A percentile compares a stretch with the other conserved stretches of the same genome.
Evolutionary conservation across 306 rosid genomes (phyloP).

Genomic region (Canavalia ensiformis): DNA sequence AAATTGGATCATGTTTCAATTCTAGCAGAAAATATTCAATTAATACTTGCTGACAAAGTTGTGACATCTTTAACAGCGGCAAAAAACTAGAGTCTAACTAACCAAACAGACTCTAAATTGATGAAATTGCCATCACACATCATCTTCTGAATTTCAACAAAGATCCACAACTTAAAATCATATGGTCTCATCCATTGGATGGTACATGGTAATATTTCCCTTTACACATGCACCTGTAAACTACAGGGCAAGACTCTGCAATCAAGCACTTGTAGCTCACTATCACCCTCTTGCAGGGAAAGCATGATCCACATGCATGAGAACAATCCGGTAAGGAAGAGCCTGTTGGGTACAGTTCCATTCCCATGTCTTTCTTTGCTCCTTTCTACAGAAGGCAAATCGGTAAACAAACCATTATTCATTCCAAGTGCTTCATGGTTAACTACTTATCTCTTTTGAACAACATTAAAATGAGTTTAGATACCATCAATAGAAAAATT

Average conservation of each 20-base stretch:
- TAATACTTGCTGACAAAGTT: conserved; percentile 13
- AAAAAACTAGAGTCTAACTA: conserved; percentile 27
- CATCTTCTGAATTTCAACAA: conserved; percentile 3
- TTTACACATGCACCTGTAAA: conserved; percentile 79
- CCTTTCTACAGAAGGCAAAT: conserved; percentile 47
- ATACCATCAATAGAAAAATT: background rate
- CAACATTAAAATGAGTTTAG: background rate
- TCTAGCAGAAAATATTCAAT: conserved; percentile 4
- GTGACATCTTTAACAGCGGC: background rate
- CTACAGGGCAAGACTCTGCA: conserved; percentile 86
- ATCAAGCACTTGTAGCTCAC: conserved; percentile 83
- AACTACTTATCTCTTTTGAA: background rate
- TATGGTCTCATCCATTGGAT: conserved; percentile 55
- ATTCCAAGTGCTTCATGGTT: background rate
- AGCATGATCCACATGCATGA: conserved; percentile 87
- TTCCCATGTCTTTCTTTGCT: conserved; percentile 50
- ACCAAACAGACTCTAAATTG: background rate
- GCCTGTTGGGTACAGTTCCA: conserved; percentile 65
- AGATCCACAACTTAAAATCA: background rate
- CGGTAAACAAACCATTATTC: conserved; percentile 10
- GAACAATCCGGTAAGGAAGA: conserved; percentile 87
- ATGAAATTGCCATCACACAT: background rate
- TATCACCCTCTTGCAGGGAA: conserved; percentile 91
- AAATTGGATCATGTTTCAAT: conserved; percentile 43
- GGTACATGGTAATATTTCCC: conserved; percentile 92